Evolutionary conservation across 768 basidiomycete genomes (phyloP), one percentile per base, ranked within the genome.

Genomic region (Hericium erinaceus): DNA sequence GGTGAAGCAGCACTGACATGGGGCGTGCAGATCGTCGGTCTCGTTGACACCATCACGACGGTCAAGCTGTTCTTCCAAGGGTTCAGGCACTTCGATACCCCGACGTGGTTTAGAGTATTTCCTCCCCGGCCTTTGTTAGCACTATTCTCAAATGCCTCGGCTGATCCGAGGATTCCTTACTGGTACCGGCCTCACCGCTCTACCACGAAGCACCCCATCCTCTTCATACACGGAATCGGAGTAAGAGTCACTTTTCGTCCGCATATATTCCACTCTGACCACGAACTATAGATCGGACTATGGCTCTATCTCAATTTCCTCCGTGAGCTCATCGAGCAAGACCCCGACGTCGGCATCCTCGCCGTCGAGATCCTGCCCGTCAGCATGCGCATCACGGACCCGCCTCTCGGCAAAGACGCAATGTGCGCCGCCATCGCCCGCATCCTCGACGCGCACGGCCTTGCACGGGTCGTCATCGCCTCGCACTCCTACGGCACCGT

Each of bases 161-260:
- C 66, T 1, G 64, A 68, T 18, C 58, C 65, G 13, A 64, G 72
- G 1, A 49, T 80, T 9, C 70, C 74, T 0, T 80, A 77, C 61
- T 80, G 78, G 78, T 74, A 77, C 58, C 70, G 75, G 3, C 75
- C 78, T 39, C 83, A 85, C 57, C 72, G 68, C 37, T 77, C 80
- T 3, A 55, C 52, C 8, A 71, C 70, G 2, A 80, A 78, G 59
- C 68, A 71, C 9, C 82, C 84, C 0, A 68, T 87, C 8, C 66
- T 86, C n/a, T 84, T 87, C 63, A 62, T 87, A 1, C 85, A 87
- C 55, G 85, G 85, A 10, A 80, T 86, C n/a, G 85, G 85, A 10
- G 82, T 84, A 68, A 2, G 77, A 61, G 33, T 8, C 1, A 8
- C 8, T 33, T 33, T 33, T 33, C 33, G 33, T 33, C 7, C 33